Base-by-base conservation (phyloP, 1,139 yeast genomes). In the Yarrowia galli region DNA sequence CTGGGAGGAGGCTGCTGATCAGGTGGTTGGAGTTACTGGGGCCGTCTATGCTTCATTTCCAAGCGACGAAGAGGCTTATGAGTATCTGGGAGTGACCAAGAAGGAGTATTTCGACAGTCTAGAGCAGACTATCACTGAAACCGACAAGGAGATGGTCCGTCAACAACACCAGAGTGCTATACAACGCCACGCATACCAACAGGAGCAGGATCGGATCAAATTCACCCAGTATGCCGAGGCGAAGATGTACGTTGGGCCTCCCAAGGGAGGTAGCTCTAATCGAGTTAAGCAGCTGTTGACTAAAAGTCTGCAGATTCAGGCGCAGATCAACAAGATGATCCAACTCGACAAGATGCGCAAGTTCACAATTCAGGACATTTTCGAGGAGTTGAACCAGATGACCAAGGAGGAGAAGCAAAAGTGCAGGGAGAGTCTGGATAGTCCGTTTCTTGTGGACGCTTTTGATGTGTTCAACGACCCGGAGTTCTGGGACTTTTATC, bases 1-100 rank as follows among this genome's bases (percentile, higher is more conserved):
- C 51, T 58, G 64, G 64, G 42, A 28, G 18, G 25, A 20, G 4
- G 64, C 40, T 15, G 40, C 49, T 1, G 64, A 56, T 3, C 63
- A 56, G 49, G 38, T 56, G 13, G 20, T 56, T 15, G 63, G 63
- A 1, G 13, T 23, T 15, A 3, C 28, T 0, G 38, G 32, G 4
- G 28, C 63, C 8, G 38, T 18, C 6, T 56, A 56, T 25, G 38
- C 48, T 5, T 10, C 20, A 2, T 56, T 56, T 10, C 2, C 9
- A 1, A 18, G 20, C 23, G 36, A 18, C 16, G 20, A 25, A 6
- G 18, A 40, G 18, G 63, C 63, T 3, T 42, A n/a, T 15, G 3
- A 1, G 38, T 56, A 8, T 20, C 28, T 56, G 15, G 63, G 48
- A 7, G 10, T 28, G 15, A 15, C 40, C 13, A 56, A 28, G 22